Percentiles rank a stretch among this genome's conserved stretches.
Evolutionary conservation across 441 rosid genomes (phyloP).

Genomic region (Corymbia calophylla): DNA sequence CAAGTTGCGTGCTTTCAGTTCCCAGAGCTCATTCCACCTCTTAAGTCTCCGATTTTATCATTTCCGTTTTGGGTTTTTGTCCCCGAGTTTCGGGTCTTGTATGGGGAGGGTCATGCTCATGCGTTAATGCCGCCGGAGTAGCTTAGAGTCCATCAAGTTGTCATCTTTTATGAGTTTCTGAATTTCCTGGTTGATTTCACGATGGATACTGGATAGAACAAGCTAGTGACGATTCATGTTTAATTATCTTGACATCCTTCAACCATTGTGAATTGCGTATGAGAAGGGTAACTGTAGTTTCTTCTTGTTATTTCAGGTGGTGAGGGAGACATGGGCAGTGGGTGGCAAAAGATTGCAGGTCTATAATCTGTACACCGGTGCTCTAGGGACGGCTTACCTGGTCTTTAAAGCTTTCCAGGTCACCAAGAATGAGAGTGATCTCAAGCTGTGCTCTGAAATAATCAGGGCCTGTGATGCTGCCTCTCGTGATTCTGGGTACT

Average conservation of each 20-base stretch:
- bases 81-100: neutral
- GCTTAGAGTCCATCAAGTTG: neutral
- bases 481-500: constrained; percentile 43
- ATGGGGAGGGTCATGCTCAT: neutral
- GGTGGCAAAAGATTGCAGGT: constrained; percentile 41
- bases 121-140: neutral
- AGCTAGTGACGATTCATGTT: neutral
- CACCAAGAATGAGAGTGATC: constrained; percentile 43
- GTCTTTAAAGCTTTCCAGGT: constrained; percentile 49
- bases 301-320: constrained; percentile 31
- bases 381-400: constrained; percentile 59
- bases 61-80: neutral
- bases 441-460: constrained; percentile 45
- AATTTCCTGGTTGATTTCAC: neutral
- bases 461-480: constrained; percentile 64
- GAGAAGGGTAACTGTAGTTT: neutral
- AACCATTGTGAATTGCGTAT: neutral
- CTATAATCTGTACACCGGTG: constrained; percentile 49
- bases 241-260: neutral
- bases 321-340: constrained; percentile 48
- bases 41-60: neutral
- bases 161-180: neutral
- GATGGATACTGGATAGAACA: neutral
- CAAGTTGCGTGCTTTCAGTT: neutral
- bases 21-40: neutral